Base-by-base conservation (phyloP, 306 rosid genomes). In the Alnus glutinosa region DNA sequence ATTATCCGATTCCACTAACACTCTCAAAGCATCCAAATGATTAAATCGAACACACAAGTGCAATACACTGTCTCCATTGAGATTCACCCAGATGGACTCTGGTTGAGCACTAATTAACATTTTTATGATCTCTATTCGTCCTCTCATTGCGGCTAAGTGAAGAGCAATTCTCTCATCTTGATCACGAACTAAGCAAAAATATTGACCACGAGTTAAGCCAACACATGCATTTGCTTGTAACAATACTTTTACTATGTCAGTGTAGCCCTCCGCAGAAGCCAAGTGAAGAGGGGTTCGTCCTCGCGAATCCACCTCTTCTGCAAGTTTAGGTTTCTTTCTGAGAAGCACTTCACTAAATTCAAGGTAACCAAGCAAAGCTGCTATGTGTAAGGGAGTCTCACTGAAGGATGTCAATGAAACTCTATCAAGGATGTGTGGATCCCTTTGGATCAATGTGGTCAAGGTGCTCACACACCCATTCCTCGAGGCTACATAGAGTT, bases 111-210 rank as follows among this genome's bases (percentile, higher is more conserved):
- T 10, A 2, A 77, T 49, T 2, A 82, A 48, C 7, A 9, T 67
- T 9, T 44, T 10, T 7, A 55, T 66, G 23, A 78, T 77, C 42
- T 69, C 68, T 9, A 23, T 0, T 1, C 52, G 12, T 4, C 70
- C 86, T 61, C 74, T 78, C 15, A 70, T 70, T 19, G 50, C 70
- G 0, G 78, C 80, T 9, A 74, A 75, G 23, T 83, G 86, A 13
- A 82, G 70, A 77, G 81, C 71, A 14, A 77, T 72, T 39, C 51
- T 76, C 7, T 51, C 81, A 50, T 51, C 39, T 28, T 82, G 61
- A 34, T 82, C 63, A 51, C 1, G 14, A 1, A 16, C 30, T 16
- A 44, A 7, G 18, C 81, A 82, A n/a, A n/a, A n/a, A n/a, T n/a
- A n/a, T n/a, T n/a, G n/a, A n/a, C n/a, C n/a, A n/a, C n/a, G n/a